Evolutionary conservation across 768 basidiomycete genomes (phyloP).

Genomic region (Tylopilus balloui): DNA sequence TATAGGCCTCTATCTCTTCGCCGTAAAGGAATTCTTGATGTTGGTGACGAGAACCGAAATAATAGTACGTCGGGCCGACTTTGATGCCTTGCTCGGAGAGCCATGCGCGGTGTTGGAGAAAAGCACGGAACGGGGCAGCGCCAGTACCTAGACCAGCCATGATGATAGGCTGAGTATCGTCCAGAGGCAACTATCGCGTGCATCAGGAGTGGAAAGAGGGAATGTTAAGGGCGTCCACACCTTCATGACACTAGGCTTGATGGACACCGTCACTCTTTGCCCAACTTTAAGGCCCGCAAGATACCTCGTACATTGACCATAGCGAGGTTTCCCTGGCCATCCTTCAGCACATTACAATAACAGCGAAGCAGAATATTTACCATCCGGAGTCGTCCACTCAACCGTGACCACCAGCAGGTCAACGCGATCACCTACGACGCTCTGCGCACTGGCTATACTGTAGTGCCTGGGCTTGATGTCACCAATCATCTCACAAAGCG

Average conservation of each 20-base stretch:
- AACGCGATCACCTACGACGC: slow-evolving; percentile 90
- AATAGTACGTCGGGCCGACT: slow-evolving; percentile 93
- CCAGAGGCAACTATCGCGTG: slow-evolving; percentile 66
- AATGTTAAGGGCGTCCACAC: slow-evolving; percentile 36
- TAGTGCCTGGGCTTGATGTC: slow-evolving; percentile 98
- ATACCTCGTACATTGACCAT: slow-evolving; percentile 96
- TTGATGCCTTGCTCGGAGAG: slow-evolving; percentile 69
- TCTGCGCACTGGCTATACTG: slow-evolving; percentile 94
- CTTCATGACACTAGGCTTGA: slow-evolving; percentile 99
- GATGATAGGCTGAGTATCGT: slow-evolving; percentile 84
- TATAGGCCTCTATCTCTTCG: slow-evolving; percentile 92
- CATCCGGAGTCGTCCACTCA: slow-evolving; percentile 84
- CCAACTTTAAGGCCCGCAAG: slow-evolving; percentile 79
- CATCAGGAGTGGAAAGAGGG: slow-evolving; percentile 7
- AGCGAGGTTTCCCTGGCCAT: slow-evolving; percentile 61
- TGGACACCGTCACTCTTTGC: slow-evolving; percentile 92
- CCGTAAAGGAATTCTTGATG: slow-evolving; percentile 96
- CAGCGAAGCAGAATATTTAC: slow-evolving; percentile 39
- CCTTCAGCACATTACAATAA: slow-evolving; percentile 1
- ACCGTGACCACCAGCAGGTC: slow-evolving; percentile 95
- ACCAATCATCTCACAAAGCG: slow-evolving; percentile 82
- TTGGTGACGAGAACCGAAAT: slow-evolving; percentile 96
- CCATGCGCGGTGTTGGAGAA: slow-evolving; percentile 92
- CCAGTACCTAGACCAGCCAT: slow-evolving; percentile 99
- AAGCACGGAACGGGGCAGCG: slow-evolving; percentile 98